Conservation (phyloP, 805 yeast genomes). For the Wickerhamiella vanderwaltii region DNA sequence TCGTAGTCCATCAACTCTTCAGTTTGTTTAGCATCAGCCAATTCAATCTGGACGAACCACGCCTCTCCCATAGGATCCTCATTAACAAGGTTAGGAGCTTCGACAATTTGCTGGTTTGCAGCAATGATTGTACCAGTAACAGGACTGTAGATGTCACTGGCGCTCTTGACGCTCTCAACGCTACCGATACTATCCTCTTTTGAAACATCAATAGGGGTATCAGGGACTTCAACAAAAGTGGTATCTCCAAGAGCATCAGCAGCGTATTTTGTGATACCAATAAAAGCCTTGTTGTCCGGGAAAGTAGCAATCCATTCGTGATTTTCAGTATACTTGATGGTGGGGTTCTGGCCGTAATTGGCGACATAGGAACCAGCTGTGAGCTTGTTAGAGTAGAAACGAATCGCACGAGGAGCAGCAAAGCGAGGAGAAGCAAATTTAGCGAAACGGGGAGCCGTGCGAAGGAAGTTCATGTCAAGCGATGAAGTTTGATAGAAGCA, state of each 20-base stretch:
- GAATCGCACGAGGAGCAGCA: slow-evolving; percentile 2
- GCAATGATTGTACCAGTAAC: slow-evolving; percentile 65
- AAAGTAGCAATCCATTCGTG: slow-evolving; percentile 93
- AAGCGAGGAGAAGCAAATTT: not conserved
- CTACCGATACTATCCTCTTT: slow-evolving; percentile 81
- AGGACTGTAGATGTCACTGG: slow-evolving; percentile 86
- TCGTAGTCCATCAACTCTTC: slow-evolving; percentile 25
- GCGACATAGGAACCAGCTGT: slow-evolving; percentile 23
- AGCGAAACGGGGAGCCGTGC: not conserved
- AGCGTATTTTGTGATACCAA: slow-evolving; percentile 91
- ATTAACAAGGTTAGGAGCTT: slow-evolving; percentile 67
- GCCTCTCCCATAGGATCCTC: slow-evolving; percentile 87
- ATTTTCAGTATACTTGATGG: slow-evolving; percentile 54
- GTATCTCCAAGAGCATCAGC: slow-evolving; percentile 96
- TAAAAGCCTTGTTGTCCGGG: slow-evolving; percentile 63
- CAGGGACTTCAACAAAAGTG: slow-evolving; percentile 85
- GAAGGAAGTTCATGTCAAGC: slow-evolving; percentile 5
- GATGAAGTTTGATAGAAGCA: too few relatives aligned
- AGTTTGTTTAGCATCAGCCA: slow-evolving; percentile 32
- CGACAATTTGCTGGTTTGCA: slow-evolving; percentile 53
- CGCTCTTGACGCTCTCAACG: slow-evolving; percentile 89
- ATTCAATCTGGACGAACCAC: slow-evolving; percentile 74
- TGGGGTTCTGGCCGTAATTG: slow-evolving; percentile 23
- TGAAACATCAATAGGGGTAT: slow-evolving; percentile 45
- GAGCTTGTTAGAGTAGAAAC: slow-evolving; percentile 25